These are phyloP conservation scores for Cyclotella baltica DNA, from an alignment of 108 stramenopile species.

Conservation along the genomic window DNA sequence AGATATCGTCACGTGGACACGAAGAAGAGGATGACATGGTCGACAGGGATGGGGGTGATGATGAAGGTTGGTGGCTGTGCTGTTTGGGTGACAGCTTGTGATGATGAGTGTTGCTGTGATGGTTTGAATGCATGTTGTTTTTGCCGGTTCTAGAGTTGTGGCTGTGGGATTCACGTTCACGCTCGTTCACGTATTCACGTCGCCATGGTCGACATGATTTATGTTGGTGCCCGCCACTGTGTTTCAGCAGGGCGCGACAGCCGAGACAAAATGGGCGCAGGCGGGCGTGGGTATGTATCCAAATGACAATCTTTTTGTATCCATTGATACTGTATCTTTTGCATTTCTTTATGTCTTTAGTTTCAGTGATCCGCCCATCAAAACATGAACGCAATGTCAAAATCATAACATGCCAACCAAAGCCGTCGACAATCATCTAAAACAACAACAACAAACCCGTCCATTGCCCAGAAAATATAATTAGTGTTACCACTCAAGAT, in stretches of 20 bases:
- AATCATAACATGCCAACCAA: too few species aligned
- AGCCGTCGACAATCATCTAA: too few species aligned
- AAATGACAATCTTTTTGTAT: not conserved
- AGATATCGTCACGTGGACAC: not conserved
- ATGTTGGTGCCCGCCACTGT: too few species aligned
- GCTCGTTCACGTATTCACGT: too few species aligned
- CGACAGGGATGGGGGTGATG: not conserved
- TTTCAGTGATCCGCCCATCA: too few species aligned
- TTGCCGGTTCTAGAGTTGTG: not conserved
- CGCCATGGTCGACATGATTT: too few species aligned
- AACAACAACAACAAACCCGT: not conserved
- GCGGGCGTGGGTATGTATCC: too few species aligned
- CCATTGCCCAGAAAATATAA: not conserved
- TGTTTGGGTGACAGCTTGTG: not conserved
- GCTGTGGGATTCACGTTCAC: too few species aligned
- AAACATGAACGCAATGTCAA: too few species aligned
- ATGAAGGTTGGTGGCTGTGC: not conserved
- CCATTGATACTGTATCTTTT: not conserved
- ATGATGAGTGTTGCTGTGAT: not conserved
- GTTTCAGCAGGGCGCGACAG: too few species aligned
- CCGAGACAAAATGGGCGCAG: too few species aligned
- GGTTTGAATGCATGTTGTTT: not conserved
- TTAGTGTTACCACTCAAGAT: not conserved
- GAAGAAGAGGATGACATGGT: conserved; percentile 6
- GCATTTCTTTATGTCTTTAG: not conserved